Percentiles rank a stretch among this genome's conserved stretches.
phyloP scores from a whole-genome alignment of 306 rosid genomes.

The Gillenia trifoliata region DNA sequence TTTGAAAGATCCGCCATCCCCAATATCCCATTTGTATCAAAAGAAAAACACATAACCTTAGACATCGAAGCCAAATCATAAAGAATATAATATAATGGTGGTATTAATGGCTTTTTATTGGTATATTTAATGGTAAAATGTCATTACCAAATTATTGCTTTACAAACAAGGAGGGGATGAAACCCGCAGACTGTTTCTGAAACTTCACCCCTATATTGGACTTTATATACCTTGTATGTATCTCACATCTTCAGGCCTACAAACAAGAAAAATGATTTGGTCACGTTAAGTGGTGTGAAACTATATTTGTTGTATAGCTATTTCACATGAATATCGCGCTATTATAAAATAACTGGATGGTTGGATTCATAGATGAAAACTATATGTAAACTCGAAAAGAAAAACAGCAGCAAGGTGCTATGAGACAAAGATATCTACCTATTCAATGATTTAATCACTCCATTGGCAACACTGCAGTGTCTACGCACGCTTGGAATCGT shows the following conservation, averaged over 20 bases:
- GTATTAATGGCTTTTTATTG: too few species aligned
- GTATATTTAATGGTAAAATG: too few species aligned
- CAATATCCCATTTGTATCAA: too few species aligned
- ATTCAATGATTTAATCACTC: not conserved
- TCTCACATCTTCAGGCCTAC: slow-evolving; percentile 1
- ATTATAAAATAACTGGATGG: not conserved
- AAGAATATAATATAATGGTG: too few species aligned
- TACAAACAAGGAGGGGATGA: not conserved
- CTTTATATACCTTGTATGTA: too few species aligned
- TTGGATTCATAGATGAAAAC: not conserved
- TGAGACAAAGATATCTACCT: not conserved
- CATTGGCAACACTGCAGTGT: not conserved
- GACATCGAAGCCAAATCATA: too few species aligned
- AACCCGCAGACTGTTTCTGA: not conserved
- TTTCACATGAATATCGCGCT: not conserved
- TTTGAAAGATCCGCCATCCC: too few species aligned
- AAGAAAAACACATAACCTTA: not conserved
- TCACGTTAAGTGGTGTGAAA: not conserved
- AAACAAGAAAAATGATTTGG: not conserved
- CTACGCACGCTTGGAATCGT: not conserved
- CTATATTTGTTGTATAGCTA: not conserved
- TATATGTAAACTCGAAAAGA: not conserved
- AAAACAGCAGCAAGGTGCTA: not conserved
- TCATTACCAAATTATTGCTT: too few species aligned
- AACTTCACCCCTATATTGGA: too few species aligned